Percentiles rank a stretch among this genome's conserved stretches.
Conservation (phyloP, 1,284 basidiomycete genomes). For the Coniferiporia weirii region DNA sequence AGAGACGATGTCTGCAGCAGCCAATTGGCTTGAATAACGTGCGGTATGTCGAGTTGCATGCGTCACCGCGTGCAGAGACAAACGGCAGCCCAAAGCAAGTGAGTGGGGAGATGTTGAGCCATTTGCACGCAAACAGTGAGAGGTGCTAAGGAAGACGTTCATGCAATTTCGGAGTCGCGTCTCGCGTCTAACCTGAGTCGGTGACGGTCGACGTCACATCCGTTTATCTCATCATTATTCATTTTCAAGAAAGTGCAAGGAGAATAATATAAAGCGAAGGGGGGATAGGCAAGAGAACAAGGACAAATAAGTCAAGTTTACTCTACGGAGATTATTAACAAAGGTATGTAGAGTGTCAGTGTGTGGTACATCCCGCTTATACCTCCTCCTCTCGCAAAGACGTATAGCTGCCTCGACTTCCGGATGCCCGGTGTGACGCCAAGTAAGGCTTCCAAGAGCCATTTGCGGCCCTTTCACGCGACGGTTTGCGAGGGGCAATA, state of each 20-base stretch:
- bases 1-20: not conserved
- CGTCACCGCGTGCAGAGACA: not conserved
- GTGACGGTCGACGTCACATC: not conserved
- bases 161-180: not conserved
- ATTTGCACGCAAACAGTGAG: conserved; percentile 2
- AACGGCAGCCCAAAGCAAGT: not conserved
- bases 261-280: not conserved
- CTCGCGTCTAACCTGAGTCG: not conserved
- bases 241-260: not conserved
- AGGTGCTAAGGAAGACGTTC: conserved; percentile 6
- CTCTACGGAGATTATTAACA: not conserved
- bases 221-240: not conserved
- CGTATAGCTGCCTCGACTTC: conserved; percentile 5
- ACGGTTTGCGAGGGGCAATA: conserved; percentile 10
- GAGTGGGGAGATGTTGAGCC: not conserved
- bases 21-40: not conserved
- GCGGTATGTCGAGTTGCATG: not conserved
- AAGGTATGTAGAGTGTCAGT: not conserved
- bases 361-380: not conserved
- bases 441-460: conserved; percentile 5
- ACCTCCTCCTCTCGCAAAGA: conserved; percentile 10
- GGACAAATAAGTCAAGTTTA: not conserved
- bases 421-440: conserved; percentile 1
- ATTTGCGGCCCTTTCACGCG: conserved; percentile 3
- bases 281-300: not conserved